phyloP scores from a whole-genome alignment of 2,329 filamentous ascomycete species.

The Fusarium veterinarium region DNA sequence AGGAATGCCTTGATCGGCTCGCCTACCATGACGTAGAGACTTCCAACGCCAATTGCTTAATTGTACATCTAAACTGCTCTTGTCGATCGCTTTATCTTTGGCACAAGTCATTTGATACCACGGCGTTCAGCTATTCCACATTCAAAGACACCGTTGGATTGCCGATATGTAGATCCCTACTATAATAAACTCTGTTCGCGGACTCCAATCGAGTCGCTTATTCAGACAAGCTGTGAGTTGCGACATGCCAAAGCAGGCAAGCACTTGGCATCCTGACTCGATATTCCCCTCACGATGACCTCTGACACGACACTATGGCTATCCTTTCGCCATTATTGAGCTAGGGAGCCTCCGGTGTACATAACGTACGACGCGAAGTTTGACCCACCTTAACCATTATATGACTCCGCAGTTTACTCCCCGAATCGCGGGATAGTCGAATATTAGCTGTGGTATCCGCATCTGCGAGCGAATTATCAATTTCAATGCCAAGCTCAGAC shows the following conservation, averaged over 20 bases:
- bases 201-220: neutral
- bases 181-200: neutral
- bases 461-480: neutral
- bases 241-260: neutral
- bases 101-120: slow-evolving; percentile 7
- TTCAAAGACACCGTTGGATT: slow-evolving; percentile 7
- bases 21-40: slow-evolving; percentile 21
- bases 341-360: neutral
- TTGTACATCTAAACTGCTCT: neutral
- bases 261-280: neutral
- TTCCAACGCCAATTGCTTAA: neutral
- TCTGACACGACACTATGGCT: neutral
- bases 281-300: slow-evolving; percentile 1
- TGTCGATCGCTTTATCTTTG: slow-evolving; percentile 21
- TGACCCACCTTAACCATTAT: neutral
- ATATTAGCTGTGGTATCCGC: neutral
- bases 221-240: neutral
- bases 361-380: neutral
- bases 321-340: neutral
- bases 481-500: slow-evolving; percentile 5
- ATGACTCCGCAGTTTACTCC: neutral
- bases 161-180: neutral
- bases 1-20: slow-evolving; percentile 12
- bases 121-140: neutral
- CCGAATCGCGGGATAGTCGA: neutral